A percentile compares a stretch with the other conserved stretches of the same genome.
Conservation (phyloP, 2,329 filamentous ascomycete genomes). For the Trichoderma sp. region DNA sequence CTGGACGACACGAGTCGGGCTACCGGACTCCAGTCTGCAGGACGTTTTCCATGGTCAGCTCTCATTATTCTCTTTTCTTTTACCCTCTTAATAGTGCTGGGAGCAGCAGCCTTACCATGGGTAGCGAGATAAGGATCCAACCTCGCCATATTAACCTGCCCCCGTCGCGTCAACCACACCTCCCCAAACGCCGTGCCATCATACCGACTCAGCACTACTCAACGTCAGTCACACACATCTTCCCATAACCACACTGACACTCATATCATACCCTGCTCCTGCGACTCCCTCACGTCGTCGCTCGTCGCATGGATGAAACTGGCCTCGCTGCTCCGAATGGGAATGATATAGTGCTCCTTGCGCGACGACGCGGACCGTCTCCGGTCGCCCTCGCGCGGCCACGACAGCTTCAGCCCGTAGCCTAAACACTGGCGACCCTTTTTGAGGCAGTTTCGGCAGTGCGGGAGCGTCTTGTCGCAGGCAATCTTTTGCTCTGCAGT, state of each 20-base stretch:
- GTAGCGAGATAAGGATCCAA: constrained; percentile 20
- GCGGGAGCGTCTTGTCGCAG: constrained; percentile 21
- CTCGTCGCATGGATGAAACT: constrained; percentile 18
- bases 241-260: not conserved
- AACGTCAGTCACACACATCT: not conserved
- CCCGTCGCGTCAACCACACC: constrained; percentile 10
- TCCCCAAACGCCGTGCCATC: not conserved
- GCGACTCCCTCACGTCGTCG: constrained; percentile 14
- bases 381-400: constrained; percentile 22
- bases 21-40: constrained; percentile 9
- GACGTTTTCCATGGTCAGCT: not conserved
- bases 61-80: too few relatives aligned
- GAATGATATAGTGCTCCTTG: constrained; percentile 11
- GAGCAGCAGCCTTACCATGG: constrained; percentile 12
- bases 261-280: not conserved
- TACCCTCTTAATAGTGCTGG: too few relatives aligned
- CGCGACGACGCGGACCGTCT: constrained; percentile 6
- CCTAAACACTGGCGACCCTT: constrained; percentile 20
- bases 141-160: constrained; percentile 7
- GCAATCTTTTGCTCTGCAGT: constrained; percentile 25
- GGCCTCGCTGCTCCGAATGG: not conserved
- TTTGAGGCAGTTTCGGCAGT: constrained; percentile 19
- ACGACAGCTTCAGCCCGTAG: constrained; percentile 27
- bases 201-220: constrained; percentile 6
- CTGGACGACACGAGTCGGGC: constrained; percentile 22